Evolutionary conservation across 441 rosid genomes (phyloP), one percentile per base, ranked within the genome.

Genomic region (Flueggea neowawraea): DNA sequence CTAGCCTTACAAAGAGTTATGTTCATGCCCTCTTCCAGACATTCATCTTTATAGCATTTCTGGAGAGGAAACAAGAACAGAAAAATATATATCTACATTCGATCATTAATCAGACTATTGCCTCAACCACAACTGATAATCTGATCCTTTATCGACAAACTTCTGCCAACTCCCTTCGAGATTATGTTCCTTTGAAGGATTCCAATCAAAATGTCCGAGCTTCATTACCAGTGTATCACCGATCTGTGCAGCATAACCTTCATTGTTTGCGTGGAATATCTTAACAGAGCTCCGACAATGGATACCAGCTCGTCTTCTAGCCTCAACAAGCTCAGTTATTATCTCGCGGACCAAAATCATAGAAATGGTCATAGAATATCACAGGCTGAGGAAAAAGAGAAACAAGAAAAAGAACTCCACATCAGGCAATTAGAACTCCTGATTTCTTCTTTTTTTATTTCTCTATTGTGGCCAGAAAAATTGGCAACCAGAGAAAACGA

Each of bases 141-240:
- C 83, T 4, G 62, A 7, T 57, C 78, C 78, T 69, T 78, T 76
- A 53, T 81, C 81, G 3, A 81, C 52, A 58, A 66, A 74, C 66
- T 73, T 81, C 31, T 76, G 79, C 81, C 86, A 78, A 58, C 78
- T 75, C 17, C 83, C 83, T 50, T 76, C 83, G 55, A 81, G 54
- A 61, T 69, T 74, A 48, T 71, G 73, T 61, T 81, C 76, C 73
- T 78, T 81, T 0, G 79, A 78, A 33, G 86, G 86, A 47, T 81
- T 78, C 86, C 81, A 81, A 62, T 75, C 76, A 50, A 78, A 74
- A 54, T 74, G 74, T 4, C 81, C 81, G 43, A 78, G 71, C 74
- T 81, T 81, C 71, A 78, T 69, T 9, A 74, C 81, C 12, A 81
- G 67, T 6, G 68, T 67, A 57, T 76, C 78, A 14, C 81, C 81